A percentile compares a stretch with the other conserved stretches of the same genome.
Conservation (phyloP, 2,329 filamentous ascomycete species). For the Triangularia setosa region DNA sequence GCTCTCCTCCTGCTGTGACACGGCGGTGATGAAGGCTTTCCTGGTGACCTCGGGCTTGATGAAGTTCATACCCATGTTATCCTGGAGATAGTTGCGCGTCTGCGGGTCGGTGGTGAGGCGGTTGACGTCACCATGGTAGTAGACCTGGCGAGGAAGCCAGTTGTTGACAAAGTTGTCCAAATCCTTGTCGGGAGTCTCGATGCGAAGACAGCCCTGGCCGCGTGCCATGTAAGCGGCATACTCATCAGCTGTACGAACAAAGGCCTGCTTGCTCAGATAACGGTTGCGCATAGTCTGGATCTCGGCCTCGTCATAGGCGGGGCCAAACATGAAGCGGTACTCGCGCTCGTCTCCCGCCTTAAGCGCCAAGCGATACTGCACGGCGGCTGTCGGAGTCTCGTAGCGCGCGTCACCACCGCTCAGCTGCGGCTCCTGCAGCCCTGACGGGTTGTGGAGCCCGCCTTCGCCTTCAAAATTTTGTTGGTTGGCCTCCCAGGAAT, state of each 20-base stretch:
- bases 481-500: constrained; percentile 51
- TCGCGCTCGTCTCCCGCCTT: constrained; percentile 38
- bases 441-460: constrained; percentile 49
- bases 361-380: constrained; percentile 47
- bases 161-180: constrained; percentile 57
- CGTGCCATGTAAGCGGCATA: constrained; percentile 49
- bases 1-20: constrained; percentile 50
- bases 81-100: constrained; percentile 56
- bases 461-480: constrained; percentile 54
- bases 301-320: constrained; percentile 50
- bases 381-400: constrained; percentile 51
- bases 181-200: constrained; percentile 51
- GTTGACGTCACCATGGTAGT: constrained; percentile 58
- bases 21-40: constrained; percentile 44
- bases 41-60: constrained; percentile 49
- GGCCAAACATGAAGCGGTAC: constrained; percentile 54
- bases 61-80: constrained; percentile 59
- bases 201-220: constrained; percentile 47
- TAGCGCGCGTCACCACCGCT: constrained; percentile 49
- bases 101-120: constrained; percentile 56
- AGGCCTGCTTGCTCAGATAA: constrained; percentile 48
- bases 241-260: constrained; percentile 41
- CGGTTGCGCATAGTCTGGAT: constrained; percentile 41
- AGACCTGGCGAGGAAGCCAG: constrained; percentile 55
- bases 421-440: constrained; percentile 35